Base-by-base conservation (phyloP, 2,329 filamentous ascomycete species). In the Volutella citrinella region DNA sequence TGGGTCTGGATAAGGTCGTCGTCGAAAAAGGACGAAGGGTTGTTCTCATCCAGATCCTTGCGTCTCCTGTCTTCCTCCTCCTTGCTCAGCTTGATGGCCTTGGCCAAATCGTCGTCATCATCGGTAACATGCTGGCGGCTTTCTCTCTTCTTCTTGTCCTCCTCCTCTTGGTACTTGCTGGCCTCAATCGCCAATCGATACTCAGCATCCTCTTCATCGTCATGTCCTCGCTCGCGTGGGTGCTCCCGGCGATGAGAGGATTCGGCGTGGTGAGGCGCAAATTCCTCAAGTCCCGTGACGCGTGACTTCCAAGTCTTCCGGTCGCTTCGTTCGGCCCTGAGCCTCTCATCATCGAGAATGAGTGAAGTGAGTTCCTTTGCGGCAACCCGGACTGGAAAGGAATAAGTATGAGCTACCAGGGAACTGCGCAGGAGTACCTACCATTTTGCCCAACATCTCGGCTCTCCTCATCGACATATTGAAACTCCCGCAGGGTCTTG, bases 281-380 rank as follows among this genome's bases (percentile, higher is more conserved):
- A 86, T 56, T 97, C 91, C 47, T 97, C 93, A 26, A 97, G 81
- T 14, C 93, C 93, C 19, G 83, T 89, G 21, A 98, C 93, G 40
- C 93, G 85, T 32, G 90, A 95, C 65, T 98, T 98, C 93, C 93
- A 98, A 3, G 86, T 80, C 60, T 89, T 95, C 36, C 93, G 80
- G 61, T 97, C 93, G 54, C 80, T 87, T 56, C 93, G 82, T 68
- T 98, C 93, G 44, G 81, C 83, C 49, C 90, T 84, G 53, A 98
- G 67, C 56, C 93, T 80, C 54, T 97, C 93, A 63, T 98, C 93
- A 60, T 98, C 93, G 55, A 94, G 69, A 49, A 98, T 85, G 40
- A 98, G 72, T 12, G 89, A 80, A 1, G 91, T 97, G 43, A 98
- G 75, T 65, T 98, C 93, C 66, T 96, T 98, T 23, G 93, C 93